Percentiles rank a stretch among this genome's conserved stretches.
Evolutionary conservation across 805 yeast species (phyloP).

Genomic region (Starmerella potacharoeniae): DNA sequence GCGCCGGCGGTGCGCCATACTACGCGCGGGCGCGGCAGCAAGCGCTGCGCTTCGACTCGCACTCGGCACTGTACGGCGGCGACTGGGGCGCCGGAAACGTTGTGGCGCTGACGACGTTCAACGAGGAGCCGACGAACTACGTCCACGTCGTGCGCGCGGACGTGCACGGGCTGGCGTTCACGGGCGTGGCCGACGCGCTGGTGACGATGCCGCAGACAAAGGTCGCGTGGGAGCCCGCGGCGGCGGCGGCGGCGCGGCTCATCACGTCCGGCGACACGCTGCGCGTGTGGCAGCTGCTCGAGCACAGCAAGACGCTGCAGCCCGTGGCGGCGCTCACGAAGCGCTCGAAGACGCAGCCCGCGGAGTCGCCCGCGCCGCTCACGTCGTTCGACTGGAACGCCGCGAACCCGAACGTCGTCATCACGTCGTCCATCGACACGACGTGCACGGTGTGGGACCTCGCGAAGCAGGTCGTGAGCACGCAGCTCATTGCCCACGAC

Average conservation of each 20-base stretch:
- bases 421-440: constrained; percentile 86
- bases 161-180: background rate
- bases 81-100: constrained; percentile 44
- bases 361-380: constrained; percentile 51
- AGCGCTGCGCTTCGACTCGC: constrained; percentile 28
- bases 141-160: constrained; percentile 30
- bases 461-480: constrained; percentile 56
- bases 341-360: constrained; percentile 33
- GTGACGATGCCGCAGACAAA: constrained; percentile 62
- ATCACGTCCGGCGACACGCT: constrained; percentile 66
- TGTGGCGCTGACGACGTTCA: constrained; percentile 62
- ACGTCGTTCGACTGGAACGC: constrained; percentile 91
- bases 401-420: constrained; percentile 53
- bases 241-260: constrained; percentile 30
- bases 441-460: constrained; percentile 97
- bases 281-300: constrained; percentile 47
- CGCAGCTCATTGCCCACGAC: constrained; percentile 94
- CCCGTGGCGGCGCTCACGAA: constrained; percentile 35
- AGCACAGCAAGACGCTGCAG: constrained; percentile 26
- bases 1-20: background rate
- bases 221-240: constrained; percentile 53
- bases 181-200: constrained; percentile 37
- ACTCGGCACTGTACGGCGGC: constrained; percentile 40
- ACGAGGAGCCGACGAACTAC: constrained; percentile 65
- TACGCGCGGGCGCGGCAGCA: constrained; percentile 1